Evolutionary conservation across 345 rosid genomes (phyloP).

Genomic region (Eucalyptus pauciflora): DNA sequence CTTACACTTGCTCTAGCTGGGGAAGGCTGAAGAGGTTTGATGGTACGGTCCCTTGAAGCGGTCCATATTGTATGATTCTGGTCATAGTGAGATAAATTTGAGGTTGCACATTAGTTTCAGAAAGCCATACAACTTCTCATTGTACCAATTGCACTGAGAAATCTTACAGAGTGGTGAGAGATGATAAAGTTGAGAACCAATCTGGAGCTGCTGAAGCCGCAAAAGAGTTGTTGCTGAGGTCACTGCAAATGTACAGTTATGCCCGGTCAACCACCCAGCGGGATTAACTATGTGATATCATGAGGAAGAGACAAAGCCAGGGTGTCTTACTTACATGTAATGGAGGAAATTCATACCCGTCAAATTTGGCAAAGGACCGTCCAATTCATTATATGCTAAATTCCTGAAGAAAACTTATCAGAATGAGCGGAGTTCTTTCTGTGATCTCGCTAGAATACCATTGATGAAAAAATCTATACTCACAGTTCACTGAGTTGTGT

Average conservation of each 20-base stretch:
- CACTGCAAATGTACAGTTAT: slow-evolving; percentile 9
- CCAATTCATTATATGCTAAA: slow-evolving; percentile 17
- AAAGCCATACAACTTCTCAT: neutral
- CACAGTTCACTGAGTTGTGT: slow-evolving; percentile 16
- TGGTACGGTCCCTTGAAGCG: neutral
- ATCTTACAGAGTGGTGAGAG: neutral
- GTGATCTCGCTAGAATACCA: neutral
- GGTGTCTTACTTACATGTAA: slow-evolving; percentile 16
- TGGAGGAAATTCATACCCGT: slow-evolving; percentile 12
- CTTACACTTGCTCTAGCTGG: slow-evolving; percentile 4
- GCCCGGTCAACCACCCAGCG: neutral
- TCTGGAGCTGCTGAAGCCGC: slow-evolving; percentile 10
- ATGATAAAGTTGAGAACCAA: slow-evolving; percentile 10
- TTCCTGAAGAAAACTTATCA: slow-evolving; percentile 5
- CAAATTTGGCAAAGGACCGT: slow-evolving; percentile 25
- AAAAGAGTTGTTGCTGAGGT: slow-evolving; percentile 32
- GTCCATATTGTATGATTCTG: slow-evolving; percentile 4
- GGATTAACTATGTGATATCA: neutral
- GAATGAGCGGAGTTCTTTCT: neutral
- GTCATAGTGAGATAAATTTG: neutral
- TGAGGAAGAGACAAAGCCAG: neutral
- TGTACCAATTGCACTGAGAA: neutral
- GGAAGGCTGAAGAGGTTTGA: neutral
- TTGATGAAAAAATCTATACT: slow-evolving; percentile 4
- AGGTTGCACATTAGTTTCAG: neutral